phyloP scores from a whole-genome alignment of 2,329 filamentous ascomycete species.

The Aspergillus candidus region DNA sequence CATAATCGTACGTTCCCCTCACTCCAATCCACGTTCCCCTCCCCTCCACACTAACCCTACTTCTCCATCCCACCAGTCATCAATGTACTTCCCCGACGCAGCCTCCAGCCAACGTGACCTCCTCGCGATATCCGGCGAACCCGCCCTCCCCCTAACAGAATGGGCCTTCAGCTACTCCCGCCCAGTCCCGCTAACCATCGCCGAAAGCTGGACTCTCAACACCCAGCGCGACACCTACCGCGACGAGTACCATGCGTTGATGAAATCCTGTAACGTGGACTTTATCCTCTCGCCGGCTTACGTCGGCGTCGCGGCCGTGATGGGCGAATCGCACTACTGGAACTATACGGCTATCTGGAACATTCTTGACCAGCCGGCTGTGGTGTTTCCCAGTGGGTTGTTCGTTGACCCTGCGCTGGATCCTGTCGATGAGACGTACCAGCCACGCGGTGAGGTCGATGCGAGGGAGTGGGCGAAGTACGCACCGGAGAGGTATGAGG shows the following conservation, averaged over 20 bases:
- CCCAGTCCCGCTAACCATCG: conserved; percentile 17
- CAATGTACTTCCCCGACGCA: conserved; percentile 46
- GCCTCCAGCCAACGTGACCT: conserved; percentile 26
- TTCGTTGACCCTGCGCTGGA: conserved; percentile 22
- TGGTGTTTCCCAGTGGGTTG: conserved; percentile 25
- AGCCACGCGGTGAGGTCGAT: conserved; percentile 22
- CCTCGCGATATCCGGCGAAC: conserved; percentile 39
- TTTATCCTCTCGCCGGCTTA: conserved; percentile 28
- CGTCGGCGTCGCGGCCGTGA: conserved; percentile 22
- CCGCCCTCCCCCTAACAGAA: conserved; percentile 40
- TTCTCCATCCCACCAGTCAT: conserved; percentile 27
- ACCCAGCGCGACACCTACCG: conserved; percentile 23
- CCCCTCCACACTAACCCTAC: conserved; percentile 10
- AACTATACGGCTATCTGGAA: conserved; percentile 33
- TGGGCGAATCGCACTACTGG: conserved; percentile 32
- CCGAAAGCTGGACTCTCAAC: conserved; percentile 26
- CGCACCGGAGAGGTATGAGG: conserved; percentile 28
- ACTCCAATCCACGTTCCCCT: not conserved
- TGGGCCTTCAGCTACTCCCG: conserved; percentile 30
- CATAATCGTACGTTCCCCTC: conserved; percentile 23
- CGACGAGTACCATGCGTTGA: conserved; percentile 27
- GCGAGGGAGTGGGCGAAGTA: conserved; percentile 31
- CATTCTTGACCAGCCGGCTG: conserved; percentile 26
- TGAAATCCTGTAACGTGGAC: conserved; percentile 25
- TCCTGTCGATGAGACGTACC: conserved; percentile 16